Base-by-base conservation (phyloP, 495 filamentous ascomycete genomes). In the Trichoderma parareesei region DNA sequence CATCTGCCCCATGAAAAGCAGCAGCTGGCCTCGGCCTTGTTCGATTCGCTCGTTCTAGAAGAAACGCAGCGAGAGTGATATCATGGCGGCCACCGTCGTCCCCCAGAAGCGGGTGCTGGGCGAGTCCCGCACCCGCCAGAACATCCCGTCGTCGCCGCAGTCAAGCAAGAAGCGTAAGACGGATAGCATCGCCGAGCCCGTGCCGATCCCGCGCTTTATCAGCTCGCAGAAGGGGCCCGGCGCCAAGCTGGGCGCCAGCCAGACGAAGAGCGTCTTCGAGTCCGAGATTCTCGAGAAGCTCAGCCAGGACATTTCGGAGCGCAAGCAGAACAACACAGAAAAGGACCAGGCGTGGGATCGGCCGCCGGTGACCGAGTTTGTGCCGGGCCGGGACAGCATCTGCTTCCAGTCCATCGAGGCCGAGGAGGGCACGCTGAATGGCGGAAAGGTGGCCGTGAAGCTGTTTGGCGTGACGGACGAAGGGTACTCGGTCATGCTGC, bases 391-490 rank as follows among this genome's bases (percentile, higher is more conserved):
- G 57, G 84, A 94, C 53, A 90, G 77, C 66, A 81, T 99, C 11
- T 86, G 82, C 71, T 98, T 98, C 74, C 94, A 98, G 75, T 90
- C 95, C 72, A 98, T 99, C 72, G 94, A 99, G 68, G 88, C 86
- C 5, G 93, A 98, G 69, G 93, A 98, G 74, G 93, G 94, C 20
- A 86, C 83, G 3, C 68, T 97, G 6, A 70, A 82, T 73, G 87
- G 87, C 66, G 90, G 89, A 18, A 87, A 83, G 70, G 79, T 89
- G 2, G 85, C 90, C 0, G 82, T 98, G 65, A 91, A 91, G 75
- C 82, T 99, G 14, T 99, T 97, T 74, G 94, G 94, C 69, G 91
- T 97, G n/a, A 97, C 93, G n/a, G 90, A 94, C 79, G 76, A 82
- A 53, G 94, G 94, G 66, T 90, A 99, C 76, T 98, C 94, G 2